Base-by-base conservation (phyloP, 805 yeast genomes). In the Candida ulmi region DNA sequence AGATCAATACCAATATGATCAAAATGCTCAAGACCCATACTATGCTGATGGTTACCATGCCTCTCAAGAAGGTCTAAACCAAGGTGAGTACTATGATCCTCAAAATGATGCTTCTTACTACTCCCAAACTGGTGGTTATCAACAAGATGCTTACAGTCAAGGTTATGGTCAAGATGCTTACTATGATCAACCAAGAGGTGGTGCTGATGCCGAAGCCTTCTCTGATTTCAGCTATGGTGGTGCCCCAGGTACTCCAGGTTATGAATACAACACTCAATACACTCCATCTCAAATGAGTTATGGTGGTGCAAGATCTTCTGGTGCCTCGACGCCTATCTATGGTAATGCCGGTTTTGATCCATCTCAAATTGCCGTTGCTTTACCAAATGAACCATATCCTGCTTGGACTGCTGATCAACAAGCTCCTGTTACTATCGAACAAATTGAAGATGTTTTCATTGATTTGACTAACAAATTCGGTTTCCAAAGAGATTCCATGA, bases 351-450 rank as follows among this genome's bases (percentile, higher is more conserved):
- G 62, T 7, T 68, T 76, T 54, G 83, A 79, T 54, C 83, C 84
- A 26, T 68, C 79, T 8, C 65, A 80, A 56, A 62, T 78, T 58
- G 66, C 85, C 56, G 67, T 80, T 72, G 82, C 87, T 61, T 52
- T 83, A 66, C 73, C 95, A 53, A 78, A 88, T 33, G 93, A 93
- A 63, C 99, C 99, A 26, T 93, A 91, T 63, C 99, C 99, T 33
- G 98, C 99, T 37, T 93, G 99, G 99, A 86, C 96, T 19, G 95
- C 95, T 35, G 98, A 93, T 64, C 90, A 84, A 41, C 91, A 84
- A 62, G 88, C 91, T 19, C 95, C 95, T 11, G 82, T 83, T 42
- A 72, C 87, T 36, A 74, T 85, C 40, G 93, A 85, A 63, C 91
- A 85, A 61, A 82, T 85, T 58, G 95, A 85, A 67, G 95, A 85